Evolutionary conservation across 495 filamentous ascomycete genomes (phyloP).

Genomic region (Hypoxylon rickii): DNA sequence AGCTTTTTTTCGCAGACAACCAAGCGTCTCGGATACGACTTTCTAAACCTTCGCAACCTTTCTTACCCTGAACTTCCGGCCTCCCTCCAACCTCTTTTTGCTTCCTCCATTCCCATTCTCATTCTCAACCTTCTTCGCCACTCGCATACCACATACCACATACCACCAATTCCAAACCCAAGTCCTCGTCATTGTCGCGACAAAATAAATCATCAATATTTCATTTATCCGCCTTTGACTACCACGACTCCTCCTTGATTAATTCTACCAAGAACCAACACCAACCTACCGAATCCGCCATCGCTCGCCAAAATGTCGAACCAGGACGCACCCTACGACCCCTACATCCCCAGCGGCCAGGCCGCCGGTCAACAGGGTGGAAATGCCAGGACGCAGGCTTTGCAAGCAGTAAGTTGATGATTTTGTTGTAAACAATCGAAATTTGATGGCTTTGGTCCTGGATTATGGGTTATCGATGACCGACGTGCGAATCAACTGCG

Average conservation of each 20-base stretch:
- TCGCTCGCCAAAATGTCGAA: conserved; percentile 64
- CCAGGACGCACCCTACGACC: conserved; percentile 82
- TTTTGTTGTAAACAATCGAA: conserved; percentile 6
- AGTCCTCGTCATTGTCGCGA: conserved; percentile 26
- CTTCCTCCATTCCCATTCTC: conserved; percentile 3
- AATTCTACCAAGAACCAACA: conserved; percentile 2
- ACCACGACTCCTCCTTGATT: conserved; percentile 8
- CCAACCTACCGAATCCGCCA: conserved; percentile 27
- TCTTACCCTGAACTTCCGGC: conserved; percentile 22
- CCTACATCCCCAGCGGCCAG: conserved; percentile 80
- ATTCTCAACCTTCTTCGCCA: conserved; percentile 22
- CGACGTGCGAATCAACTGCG: conserved; percentile 11
- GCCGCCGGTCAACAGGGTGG: conserved; percentile 46
- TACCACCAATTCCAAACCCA: conserved; percentile 18
- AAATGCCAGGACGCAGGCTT: conserved; percentile 61
- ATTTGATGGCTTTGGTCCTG: conserved; percentile 27
- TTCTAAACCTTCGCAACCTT: conserved; percentile 32
- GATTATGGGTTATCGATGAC: conserved; percentile 28
- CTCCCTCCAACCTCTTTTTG: conserved; percentile 34
- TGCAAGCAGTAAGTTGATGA: conserved; percentile 75
- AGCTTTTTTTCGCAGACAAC: conserved; percentile 12
- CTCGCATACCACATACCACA: too few species aligned
- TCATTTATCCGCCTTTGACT: conserved; percentile 15
- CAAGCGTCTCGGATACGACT: conserved; percentile 35
- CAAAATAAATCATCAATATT: not conserved